These are phyloP conservation scores for Mixia osmundae DNA, from an alignment of 1,284 basidiomycete species.

Conservation along the genomic window DNA sequence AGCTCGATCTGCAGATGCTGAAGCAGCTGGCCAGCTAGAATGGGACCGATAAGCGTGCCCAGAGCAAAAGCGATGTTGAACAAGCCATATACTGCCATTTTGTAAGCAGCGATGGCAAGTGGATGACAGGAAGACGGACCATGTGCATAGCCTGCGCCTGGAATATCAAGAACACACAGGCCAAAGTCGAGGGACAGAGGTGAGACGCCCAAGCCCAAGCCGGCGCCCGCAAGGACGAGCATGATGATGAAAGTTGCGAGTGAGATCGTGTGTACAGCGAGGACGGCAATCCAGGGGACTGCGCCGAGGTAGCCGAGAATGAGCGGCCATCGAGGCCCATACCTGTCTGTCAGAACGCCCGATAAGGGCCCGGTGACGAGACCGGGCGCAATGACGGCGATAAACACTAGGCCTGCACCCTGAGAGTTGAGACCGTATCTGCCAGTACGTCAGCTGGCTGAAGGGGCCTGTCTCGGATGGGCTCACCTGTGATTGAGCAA, in stretches of 20 bases:
- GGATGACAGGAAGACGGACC: conserved; percentile 1
- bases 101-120: background rate
- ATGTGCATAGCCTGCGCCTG: conserved; percentile 5
- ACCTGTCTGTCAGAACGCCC: conserved; percentile 8
- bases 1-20: conserved; percentile 2
- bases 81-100: conserved; percentile 6
- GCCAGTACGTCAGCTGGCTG: no score
- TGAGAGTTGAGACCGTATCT: conserved; percentile 10
- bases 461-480: conserved; percentile 8
- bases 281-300: conserved; percentile 9
- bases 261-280: conserved; percentile 11
- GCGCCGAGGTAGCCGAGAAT: conserved; percentile 7
- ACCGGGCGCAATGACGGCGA: conserved; percentile 12
- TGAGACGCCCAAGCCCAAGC: conserved; percentile 8
- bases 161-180: conserved; percentile 3
- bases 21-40: conserved; percentile 14
- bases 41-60: conserved; percentile 14
- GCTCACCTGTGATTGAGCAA: conserved; percentile 1
- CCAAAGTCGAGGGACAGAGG: conserved; percentile 11
- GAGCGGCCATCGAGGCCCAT: conserved; percentile 11
- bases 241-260: conserved; percentile 14
- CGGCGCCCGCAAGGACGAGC: conserved; percentile 10
- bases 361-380: conserved; percentile 9
- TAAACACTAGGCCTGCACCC: conserved; percentile 15
- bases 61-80: conserved; percentile 14